Percentiles rank a stretch among this genome's conserved stretches.
Conservation (phyloP, 2,329 filamentous ascomycete genomes). For the Alternaria rosae region DNA sequence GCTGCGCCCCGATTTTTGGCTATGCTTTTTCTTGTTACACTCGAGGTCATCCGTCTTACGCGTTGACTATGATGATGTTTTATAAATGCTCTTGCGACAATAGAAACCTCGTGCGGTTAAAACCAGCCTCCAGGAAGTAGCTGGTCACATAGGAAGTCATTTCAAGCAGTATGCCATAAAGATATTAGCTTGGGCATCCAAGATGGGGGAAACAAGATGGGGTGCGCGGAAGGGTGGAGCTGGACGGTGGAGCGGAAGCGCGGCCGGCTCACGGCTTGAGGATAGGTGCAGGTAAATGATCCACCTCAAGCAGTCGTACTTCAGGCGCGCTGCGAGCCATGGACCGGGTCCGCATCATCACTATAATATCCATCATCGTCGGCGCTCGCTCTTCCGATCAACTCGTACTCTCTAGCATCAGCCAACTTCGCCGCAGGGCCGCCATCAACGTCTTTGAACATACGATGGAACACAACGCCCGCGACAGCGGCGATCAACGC, state of each 20-base stretch:
- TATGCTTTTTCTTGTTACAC: not conserved
- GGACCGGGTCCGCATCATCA: not conserved
- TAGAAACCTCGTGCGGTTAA: fast-evolving
- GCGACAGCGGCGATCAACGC: conserved; percentile 57
- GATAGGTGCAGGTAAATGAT: not conserved
- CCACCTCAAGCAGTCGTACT: not conserved
- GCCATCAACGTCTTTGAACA: conserved; percentile 47
- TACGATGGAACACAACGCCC: conserved; percentile 62
- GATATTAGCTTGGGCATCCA: not conserved
- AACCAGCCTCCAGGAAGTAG: not conserved
- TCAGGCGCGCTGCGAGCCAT: not conserved
- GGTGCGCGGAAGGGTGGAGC: not conserved
- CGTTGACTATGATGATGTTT: not conserved
- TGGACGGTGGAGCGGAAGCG: not conserved
- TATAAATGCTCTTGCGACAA: not conserved
- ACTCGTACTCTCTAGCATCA: conserved; percentile 25
- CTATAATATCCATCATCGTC: conserved; percentile 9
- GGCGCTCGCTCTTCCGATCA: conserved; percentile 2
- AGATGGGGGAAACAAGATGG: not conserved
- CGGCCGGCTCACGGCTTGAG: not conserved
- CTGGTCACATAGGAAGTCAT: not conserved
- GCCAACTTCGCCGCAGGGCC: not conserved
- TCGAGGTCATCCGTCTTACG: not conserved
- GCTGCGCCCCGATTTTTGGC: not conserved
- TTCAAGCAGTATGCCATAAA: not conserved